Conservation (phyloP, 306 rosid species). For the Phaseolus lunatus region DNA sequence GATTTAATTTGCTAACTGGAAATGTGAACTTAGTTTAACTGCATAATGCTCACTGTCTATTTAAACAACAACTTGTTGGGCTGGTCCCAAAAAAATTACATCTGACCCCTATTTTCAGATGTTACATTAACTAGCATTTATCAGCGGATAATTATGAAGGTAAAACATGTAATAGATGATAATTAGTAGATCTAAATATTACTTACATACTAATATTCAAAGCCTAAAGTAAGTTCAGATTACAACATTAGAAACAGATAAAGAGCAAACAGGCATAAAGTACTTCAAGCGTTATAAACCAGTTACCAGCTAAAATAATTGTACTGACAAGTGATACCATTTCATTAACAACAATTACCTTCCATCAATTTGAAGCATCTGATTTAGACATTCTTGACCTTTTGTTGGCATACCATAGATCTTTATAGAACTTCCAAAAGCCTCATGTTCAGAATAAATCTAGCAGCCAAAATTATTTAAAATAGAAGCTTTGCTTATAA, state of each 20-base stretch:
- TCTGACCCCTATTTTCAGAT: neutral
- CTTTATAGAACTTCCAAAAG: conserved; percentile 60
- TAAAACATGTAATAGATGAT: neutral
- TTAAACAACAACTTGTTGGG: neutral
- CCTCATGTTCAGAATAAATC: conserved; percentile 37
- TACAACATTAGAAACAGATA: neutral
- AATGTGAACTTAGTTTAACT: neutral
- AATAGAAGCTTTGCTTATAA: conserved; percentile 6
- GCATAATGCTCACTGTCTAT: neutral
- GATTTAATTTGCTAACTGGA: neutral
- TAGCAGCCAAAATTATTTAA: conserved; percentile 8
- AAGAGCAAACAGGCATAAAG: conserved; percentile 27
- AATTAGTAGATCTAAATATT: neutral
- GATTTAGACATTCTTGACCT: conserved; percentile 74
- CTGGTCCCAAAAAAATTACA: neutral
- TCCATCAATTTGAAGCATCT: conserved; percentile 77
- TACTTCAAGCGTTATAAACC: conserved; percentile 33
- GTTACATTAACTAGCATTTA: neutral
- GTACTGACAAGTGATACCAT: conserved; percentile 21
- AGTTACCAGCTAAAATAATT: conserved; percentile 22
- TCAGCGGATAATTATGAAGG: neutral
- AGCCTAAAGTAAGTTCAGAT: conserved; percentile 22
- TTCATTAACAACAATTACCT: conserved; percentile 63
- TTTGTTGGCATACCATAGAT: conserved; percentile 64
- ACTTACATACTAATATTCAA: neutral